phyloP scores from a whole-genome alignment of 208 protist genomes.

The Leptomonas pyrrhocoris region DNA sequence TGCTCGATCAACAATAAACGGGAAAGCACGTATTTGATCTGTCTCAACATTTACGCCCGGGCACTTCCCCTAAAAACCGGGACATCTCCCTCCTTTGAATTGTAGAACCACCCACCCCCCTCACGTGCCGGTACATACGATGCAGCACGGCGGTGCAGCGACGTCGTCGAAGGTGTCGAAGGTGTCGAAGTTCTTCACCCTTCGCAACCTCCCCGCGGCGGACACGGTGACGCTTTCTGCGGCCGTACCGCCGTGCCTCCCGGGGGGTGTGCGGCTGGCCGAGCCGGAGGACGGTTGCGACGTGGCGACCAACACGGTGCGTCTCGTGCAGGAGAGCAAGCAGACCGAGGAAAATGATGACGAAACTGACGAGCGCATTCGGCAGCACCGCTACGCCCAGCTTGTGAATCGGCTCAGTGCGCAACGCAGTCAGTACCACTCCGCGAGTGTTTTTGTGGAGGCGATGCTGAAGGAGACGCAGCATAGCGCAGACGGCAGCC shows the following conservation, averaged over 20 bases:
- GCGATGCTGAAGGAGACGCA: slow-evolving; percentile 70
- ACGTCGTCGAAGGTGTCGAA: not conserved
- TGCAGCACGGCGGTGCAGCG: not conserved
- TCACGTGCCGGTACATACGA: not conserved
- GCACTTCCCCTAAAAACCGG: too few species aligned
- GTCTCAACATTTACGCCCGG: too few species aligned
- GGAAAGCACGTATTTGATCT: too few species aligned
- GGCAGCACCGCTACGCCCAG: slow-evolving; percentile 77
- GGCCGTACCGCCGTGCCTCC: not conserved
- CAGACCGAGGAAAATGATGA: slow-evolving; percentile 34
- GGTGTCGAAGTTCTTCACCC: slow-evolving; percentile 7
- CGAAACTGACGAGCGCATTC: slow-evolving; percentile 53
- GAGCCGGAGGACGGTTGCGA: not conserved
- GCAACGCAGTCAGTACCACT: slow-evolving; percentile 61
- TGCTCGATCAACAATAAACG: too few species aligned
- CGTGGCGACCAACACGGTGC: slow-evolving; percentile 23
- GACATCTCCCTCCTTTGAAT: too few species aligned
- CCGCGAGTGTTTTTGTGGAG: slow-evolving; percentile 80
- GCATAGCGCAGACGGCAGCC: slow-evolving; percentile 27
- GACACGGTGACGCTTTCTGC: not conserved
- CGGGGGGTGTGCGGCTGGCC: not conserved
- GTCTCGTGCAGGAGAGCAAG: slow-evolving; percentile 24
- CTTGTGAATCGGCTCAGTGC: slow-evolving; percentile 50
- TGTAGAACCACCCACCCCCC: too few species aligned
- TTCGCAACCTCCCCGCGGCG: slow-evolving; percentile 10